Conservation (phyloP, 345 rosid genomes). For the Kernera saxatilis region DNA sequence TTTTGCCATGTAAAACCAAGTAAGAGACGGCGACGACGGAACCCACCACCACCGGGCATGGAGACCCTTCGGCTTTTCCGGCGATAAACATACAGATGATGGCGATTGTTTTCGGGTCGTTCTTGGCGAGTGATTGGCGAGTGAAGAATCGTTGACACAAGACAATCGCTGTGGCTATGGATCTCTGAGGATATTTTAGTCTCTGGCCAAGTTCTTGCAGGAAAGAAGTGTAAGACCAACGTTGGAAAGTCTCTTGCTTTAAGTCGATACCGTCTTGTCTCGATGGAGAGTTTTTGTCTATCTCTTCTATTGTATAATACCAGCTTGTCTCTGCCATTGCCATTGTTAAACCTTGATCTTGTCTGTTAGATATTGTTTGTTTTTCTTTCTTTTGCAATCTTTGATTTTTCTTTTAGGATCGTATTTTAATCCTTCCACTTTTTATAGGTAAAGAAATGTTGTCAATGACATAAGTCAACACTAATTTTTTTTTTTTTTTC, state of each 20-base stretch:
- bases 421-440: too few species aligned
- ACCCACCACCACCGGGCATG: background rate
- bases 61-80: constrained; percentile 15
- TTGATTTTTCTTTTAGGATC: too few species aligned
- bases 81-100: constrained; percentile 19
- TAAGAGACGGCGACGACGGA: background rate
- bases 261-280: constrained; percentile 6
- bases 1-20: background rate
- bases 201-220: constrained; percentile 5
- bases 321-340: background rate
- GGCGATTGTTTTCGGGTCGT: background rate
- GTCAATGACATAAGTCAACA: too few species aligned
- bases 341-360: too few species aligned
- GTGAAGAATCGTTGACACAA: constrained; percentile 12
- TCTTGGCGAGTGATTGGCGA: constrained; percentile 4
- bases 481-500: too few species aligned
- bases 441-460: too few species aligned
- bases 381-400: too few species aligned
- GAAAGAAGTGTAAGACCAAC: constrained; percentile 26
- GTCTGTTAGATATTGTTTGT: too few species aligned
- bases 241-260: constrained; percentile 8
- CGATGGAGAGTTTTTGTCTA: constrained; percentile 13
- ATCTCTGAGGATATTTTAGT: background rate
- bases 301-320: background rate
- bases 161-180: background rate